These are phyloP conservation scores for Ustilago cynodontis DNA, from an alignment of 1,284 basidiomycete genomes.

Conservation along the genomic window DNA sequence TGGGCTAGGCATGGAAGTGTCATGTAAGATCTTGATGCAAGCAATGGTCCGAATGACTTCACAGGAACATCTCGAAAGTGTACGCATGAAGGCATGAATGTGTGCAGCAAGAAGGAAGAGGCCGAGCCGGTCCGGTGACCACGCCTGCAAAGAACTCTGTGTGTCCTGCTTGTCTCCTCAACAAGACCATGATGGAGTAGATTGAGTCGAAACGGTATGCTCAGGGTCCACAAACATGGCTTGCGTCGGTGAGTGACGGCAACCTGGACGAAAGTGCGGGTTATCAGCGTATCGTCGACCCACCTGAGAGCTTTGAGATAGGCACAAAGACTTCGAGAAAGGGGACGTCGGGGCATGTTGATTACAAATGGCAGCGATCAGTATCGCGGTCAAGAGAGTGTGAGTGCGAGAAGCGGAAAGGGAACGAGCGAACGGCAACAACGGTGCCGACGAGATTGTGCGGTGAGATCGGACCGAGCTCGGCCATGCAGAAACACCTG, in stretches of 20 bases:
- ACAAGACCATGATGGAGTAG: not conserved
- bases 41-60: not conserved
- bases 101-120: not conserved
- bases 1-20: conserved; percentile 38
- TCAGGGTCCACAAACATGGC: not conserved
- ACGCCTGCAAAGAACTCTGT: too few relatives aligned
- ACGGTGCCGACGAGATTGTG: conserved; percentile 20
- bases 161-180: not conserved
- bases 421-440: conserved; percentile 7
- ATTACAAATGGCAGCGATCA: not conserved
- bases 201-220: not conserved
- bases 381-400: not conserved
- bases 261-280: conserved; percentile 21
- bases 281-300: not conserved
- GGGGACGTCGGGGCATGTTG: not conserved
- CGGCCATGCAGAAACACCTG: not conserved
- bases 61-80: not conserved
- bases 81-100: not conserved
- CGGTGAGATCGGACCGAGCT: conserved; percentile 32
- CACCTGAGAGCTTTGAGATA: not conserved
- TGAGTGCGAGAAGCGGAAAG: not conserved
- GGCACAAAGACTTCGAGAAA: not conserved
- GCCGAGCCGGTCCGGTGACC: conserved; percentile 10
- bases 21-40: conserved; percentile 5
- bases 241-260: conserved; percentile 27